phyloP scores from a whole-genome alignment of 805 yeast genomes.

The Zygoascus ofunaensis region DNA sequence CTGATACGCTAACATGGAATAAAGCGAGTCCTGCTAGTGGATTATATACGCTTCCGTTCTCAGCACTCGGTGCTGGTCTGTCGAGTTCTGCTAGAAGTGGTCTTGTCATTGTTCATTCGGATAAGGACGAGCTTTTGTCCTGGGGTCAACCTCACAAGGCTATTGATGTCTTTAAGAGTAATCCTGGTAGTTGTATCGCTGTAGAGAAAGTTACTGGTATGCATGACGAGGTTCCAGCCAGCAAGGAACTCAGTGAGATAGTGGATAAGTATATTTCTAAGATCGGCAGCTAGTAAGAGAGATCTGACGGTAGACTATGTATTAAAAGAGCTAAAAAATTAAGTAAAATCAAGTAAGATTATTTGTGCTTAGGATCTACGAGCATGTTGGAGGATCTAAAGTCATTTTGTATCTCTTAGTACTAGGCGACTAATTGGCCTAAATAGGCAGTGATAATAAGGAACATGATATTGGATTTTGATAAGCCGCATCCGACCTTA shows the following conservation, averaged over 20 bases:
- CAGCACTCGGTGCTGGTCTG: constrained; percentile 6
- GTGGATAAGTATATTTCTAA: neutral
- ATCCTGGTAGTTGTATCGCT: neutral
- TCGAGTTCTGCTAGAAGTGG: no score
- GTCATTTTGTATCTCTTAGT: no score
- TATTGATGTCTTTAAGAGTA: constrained; percentile 25
- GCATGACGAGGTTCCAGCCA: neutral
- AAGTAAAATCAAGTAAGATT: no score
- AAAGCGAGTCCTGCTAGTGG: constrained; percentile 17
- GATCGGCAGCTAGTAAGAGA: no score
- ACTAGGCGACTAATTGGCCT: no score
- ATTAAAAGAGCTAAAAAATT: no score
- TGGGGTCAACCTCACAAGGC: constrained; percentile 32
- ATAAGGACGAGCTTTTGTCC: constrained; percentile 56
- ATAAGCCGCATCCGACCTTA: no score
- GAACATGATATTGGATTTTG: no score
- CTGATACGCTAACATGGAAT: constrained; percentile 21
- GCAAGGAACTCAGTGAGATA: neutral
- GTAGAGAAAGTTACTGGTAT: neutral
- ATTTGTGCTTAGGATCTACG: no score
- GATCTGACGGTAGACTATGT: no score
- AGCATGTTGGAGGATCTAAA: no score
- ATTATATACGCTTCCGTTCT: neutral
- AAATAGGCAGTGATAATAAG: no score
- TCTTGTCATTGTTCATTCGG: constrained; percentile 48